phyloP scores from a whole-genome alignment of 208 protist genomes.

The Trypanosoma platydactyli region DNA sequence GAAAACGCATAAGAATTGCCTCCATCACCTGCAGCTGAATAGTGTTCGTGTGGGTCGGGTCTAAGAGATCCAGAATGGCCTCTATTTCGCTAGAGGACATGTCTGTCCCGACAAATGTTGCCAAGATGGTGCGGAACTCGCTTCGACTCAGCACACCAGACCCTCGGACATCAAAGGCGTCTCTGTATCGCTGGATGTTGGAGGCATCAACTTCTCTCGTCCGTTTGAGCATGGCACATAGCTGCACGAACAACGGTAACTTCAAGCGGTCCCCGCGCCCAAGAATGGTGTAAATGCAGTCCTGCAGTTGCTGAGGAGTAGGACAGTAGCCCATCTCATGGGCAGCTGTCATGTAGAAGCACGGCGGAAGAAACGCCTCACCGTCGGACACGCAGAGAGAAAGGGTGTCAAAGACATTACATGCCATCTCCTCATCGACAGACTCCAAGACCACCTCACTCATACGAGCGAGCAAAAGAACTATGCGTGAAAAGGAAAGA shows the following conservation, averaged over 20 bases:
- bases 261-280: constrained; percentile 28
- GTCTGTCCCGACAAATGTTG: constrained; percentile 26
- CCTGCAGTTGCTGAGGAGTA: constrained; percentile 33
- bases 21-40: constrained; percentile 26
- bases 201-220: constrained; percentile 9
- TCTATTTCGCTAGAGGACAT: constrained; percentile 49
- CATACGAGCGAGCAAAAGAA: constrained; percentile 9
- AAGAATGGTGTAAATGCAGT: constrained; percentile 20
- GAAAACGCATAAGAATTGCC: constrained; percentile 19
- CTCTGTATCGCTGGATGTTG: constrained; percentile 5
- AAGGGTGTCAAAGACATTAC: constrained; percentile 20
- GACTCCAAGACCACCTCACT: background rate
- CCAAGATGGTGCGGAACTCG: constrained; percentile 44
- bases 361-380: constrained; percentile 49
- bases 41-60: constrained; percentile 37
- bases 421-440: background rate
- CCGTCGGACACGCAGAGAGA: constrained; percentile 10
- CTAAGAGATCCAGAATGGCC: constrained; percentile 62
- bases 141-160: constrained; percentile 33
- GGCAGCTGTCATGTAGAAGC: constrained; percentile 31
- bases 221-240: constrained; percentile 44
- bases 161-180: constrained; percentile 32
- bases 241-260: constrained; percentile 52
- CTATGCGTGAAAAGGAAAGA: background rate
- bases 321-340: constrained; percentile 69